Conservation (phyloP, 1,139 yeast species). For the Yamadazyma friedrichii region DNA sequence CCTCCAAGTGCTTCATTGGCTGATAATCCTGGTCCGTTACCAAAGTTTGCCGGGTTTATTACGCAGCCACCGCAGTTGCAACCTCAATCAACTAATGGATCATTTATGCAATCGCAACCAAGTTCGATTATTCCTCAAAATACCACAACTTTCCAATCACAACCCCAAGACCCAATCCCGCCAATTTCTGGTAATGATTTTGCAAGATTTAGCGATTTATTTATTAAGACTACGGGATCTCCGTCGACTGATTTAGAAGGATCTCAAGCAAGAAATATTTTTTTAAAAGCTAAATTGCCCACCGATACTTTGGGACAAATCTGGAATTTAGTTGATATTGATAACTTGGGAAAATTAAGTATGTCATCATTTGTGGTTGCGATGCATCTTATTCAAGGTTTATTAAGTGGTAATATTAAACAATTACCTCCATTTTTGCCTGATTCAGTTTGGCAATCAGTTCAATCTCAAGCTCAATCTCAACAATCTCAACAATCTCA, state of each 20-base stretch:
- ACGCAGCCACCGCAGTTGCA: constrained; percentile 18
- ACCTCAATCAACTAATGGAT: constrained; percentile 39
- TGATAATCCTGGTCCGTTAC: constrained; percentile 57
- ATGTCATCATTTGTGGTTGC: constrained; percentile 83
- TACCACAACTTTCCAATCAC: constrained; percentile 28
- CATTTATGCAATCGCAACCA: constrained; percentile 52
- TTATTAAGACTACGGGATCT: constrained; percentile 69
- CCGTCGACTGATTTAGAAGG: constrained; percentile 56
- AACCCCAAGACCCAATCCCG: constrained; percentile 51
- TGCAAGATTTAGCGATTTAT: constrained; percentile 69
- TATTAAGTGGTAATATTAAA: constrained; percentile 63
- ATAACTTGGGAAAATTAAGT: constrained; percentile 67
- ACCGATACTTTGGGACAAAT: constrained; percentile 74
- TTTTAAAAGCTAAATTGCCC: constrained; percentile 84
- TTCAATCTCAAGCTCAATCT: constrained; percentile 15
- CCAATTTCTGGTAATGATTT: constrained; percentile 64
- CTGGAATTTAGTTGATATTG: constrained; percentile 84
- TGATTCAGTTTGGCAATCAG: constrained; percentile 62
- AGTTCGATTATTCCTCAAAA: constrained; percentile 35
- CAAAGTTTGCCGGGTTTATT: constrained; percentile 43
- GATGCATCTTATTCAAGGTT: constrained; percentile 89
- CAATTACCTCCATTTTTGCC: constrained; percentile 74
- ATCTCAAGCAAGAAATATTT: constrained; percentile 75
- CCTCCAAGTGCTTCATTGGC: constrained; percentile 51
- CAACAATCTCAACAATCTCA: constrained; percentile 2